Evolutionary conservation across 202 grass and related monocot species (phyloP), one percentile per base, ranked within the genome.

Genomic region (Musa balbisiana): DNA sequence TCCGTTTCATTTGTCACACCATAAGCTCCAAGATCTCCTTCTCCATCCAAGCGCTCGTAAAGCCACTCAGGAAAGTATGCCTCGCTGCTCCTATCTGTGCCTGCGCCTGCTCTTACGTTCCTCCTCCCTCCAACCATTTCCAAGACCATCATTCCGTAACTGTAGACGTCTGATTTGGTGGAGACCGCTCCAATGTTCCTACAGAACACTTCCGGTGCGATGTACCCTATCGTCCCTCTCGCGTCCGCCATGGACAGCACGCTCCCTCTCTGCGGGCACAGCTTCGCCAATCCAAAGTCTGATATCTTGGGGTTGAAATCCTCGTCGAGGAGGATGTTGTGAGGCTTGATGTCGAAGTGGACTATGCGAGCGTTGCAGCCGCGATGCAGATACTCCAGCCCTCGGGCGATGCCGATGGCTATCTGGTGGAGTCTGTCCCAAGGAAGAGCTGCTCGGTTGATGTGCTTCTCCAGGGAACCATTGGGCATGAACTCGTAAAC

Each of bases 301-400:
- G 63, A 65, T 26, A 65, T 65, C 63, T 65, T 65, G 1, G 63
- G 63, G n/a, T 1, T 1, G 5, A 65, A 65, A 2, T 27, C 63
- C 63, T 65, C 63, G 10, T 65, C 22, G 10, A 65, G 21, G 9
- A 65, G 23, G 10, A 65, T 65, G 10, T 65, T 65, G 10, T 65
- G 63, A 65, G 63, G 63, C 63, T 65, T 65, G 24, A 65, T 65
- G 22, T 65, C 63, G 10, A 65, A 65, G n/a, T 65, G 63, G 1
- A 65, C 63, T 1, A 65, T 65, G 22, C 63, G 22, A 26, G 63
- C 13, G 63, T 12, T 65, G 23, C 63, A 65, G 3, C 23, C 63
- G 22, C 63, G 63, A 12, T 65, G 63, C 19, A 65, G 21, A 25
- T 65, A 65, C 63, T 65, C 23, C 2, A 65, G 26, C 2, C 63